phyloP scores from a whole-genome alignment of 345 rosid genomes.

The Linum tenue region DNA sequence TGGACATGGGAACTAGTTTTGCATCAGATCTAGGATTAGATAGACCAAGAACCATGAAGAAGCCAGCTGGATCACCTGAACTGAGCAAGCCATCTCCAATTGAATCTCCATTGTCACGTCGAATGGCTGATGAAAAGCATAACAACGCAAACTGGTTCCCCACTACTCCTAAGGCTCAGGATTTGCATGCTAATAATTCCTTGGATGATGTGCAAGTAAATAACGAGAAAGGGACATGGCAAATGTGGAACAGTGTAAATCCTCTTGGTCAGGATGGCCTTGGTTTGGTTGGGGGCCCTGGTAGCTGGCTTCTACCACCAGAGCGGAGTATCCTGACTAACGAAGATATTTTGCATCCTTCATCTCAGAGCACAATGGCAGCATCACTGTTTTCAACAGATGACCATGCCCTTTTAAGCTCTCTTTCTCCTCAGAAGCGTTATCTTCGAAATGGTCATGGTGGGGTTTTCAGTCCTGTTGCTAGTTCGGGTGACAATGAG shows the following conservation, averaged over 20 bases:
- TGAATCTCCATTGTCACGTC: slow-evolving; percentile 76
- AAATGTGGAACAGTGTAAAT: slow-evolving; percentile 75
- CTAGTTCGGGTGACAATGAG: slow-evolving; percentile 46
- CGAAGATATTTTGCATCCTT: slow-evolving; percentile 41
- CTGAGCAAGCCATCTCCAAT: slow-evolving; percentile 78
- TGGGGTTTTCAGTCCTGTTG: slow-evolving; percentile 51
- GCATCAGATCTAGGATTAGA: slow-evolving; percentile 37
- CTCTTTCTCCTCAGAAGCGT: slow-evolving; percentile 54
- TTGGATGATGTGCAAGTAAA: slow-evolving; percentile 28
- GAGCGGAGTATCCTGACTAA: slow-evolving; percentile 38
- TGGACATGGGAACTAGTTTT: slow-evolving; percentile 52
- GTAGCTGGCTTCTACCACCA: slow-evolving; percentile 52
- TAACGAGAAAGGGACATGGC: slow-evolving; percentile 67
- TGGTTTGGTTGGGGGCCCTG: slow-evolving; percentile 40
- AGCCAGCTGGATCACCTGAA: slow-evolving; percentile 40
- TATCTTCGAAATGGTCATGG: slow-evolving; percentile 47
- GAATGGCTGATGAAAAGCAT: slow-evolving; percentile 56
- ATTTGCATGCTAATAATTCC: slow-evolving; percentile 18
- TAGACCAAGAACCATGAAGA: slow-evolving; percentile 36
- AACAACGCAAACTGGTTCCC: slow-evolving; percentile 34
- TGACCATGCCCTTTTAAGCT: slow-evolving; percentile 41
- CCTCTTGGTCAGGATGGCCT: slow-evolving; percentile 71
- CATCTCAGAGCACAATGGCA: slow-evolving; percentile 43
- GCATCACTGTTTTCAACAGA: slow-evolving; percentile 59
- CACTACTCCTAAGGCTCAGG: slow-evolving; percentile 32